These are phyloP conservation scores for Mucor irregularis DNA, from an alignment of 371 early-diverging fungal species.

Conservation along the genomic window DNA sequence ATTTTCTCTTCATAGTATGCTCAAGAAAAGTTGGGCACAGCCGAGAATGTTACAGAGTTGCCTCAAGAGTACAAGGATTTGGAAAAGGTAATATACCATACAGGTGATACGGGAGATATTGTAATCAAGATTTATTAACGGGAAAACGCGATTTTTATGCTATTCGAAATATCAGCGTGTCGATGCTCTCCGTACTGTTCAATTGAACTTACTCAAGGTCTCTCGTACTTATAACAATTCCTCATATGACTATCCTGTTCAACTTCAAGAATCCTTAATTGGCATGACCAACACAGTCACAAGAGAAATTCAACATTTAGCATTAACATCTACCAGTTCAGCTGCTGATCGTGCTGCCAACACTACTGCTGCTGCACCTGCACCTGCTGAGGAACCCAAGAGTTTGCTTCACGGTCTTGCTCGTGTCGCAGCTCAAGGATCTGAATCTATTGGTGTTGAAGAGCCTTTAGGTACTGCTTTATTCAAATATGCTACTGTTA, in stretches of 20 bases:
- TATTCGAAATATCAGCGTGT: constrained; percentile 49
- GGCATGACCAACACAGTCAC: constrained; percentile 66
- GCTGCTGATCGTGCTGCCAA: constrained; percentile 44
- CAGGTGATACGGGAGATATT: background rate
- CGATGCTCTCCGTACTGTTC: constrained; percentile 66
- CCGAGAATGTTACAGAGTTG: constrained; percentile 82
- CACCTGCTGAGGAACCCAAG: constrained; percentile 41
- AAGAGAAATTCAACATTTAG: constrained; percentile 61
- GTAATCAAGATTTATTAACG: background rate
- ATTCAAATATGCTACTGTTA: constrained; percentile 77
- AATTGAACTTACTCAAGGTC: constrained; percentile 66
- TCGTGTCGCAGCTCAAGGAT: constrained; percentile 56
- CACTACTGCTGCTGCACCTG: background rate
- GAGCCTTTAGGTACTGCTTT: constrained; percentile 83
- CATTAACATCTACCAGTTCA: constrained; percentile 49
- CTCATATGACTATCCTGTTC: constrained; percentile 77
- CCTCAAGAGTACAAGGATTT: constrained; percentile 87
- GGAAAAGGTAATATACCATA: constrained; percentile 54
- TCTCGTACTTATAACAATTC: constrained; percentile 70
- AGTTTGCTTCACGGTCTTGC: constrained; percentile 74
- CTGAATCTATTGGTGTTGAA: constrained; percentile 65
- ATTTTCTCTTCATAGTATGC: constrained; percentile 62
- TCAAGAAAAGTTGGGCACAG: constrained; percentile 80
- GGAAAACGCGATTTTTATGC: background rate
- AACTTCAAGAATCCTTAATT: constrained; percentile 65